Base-by-base conservation (phyloP, 2,329 filamentous ascomycete genomes). In the Fusarium fracticaudum region DNA sequence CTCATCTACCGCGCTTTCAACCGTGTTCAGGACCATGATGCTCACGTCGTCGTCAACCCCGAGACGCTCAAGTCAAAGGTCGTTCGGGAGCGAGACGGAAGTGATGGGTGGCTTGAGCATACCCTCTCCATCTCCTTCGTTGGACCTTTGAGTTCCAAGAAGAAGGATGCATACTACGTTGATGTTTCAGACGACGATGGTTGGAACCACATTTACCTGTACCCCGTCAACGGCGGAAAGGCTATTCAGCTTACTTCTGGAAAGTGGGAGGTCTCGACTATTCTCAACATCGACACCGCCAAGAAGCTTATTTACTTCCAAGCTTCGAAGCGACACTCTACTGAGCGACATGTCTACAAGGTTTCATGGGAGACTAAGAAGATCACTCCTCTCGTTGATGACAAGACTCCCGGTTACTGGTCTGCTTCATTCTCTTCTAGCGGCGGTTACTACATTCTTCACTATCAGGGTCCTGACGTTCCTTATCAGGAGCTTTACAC, bases 151-250 rank as follows among this genome's bases (percentile, higher is more conserved):
- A 80, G 85, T 38, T 76, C 78, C 26, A 79, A 80, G 0, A 70
- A 73, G 26, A 82, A 82, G 44, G 77, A 80, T 6, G 78, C 80
- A 3, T 92, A 91, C 80, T 93, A 93, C 77, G 83, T 93, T 20
- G 92, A 93, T 74, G 79, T 92, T 6, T 92, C 90, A 0, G 91
- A 93, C 63, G 86, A 89, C 70, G 88, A 87, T 11, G 91, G 91
- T 24, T 93, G 91, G 89, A 87, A 92, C 87, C 91, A 93, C 76
- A 82, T 93, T 51, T 93, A 93, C 77, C 83, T 93, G 2, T 89
- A 90, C 77, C 86, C 90, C 0, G 85, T 91, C 24, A 81, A 86
- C 20, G 88, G 88, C 3, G 87, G 88, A 29, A 81, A 87, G 45
- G 83, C 87, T 5, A 86, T 88, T 7, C 84, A 89, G 5, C 84